These are phyloP conservation scores for Phytomonas sp. DNA, from an alignment of 208 protist species.

Conservation along the genomic window DNA sequence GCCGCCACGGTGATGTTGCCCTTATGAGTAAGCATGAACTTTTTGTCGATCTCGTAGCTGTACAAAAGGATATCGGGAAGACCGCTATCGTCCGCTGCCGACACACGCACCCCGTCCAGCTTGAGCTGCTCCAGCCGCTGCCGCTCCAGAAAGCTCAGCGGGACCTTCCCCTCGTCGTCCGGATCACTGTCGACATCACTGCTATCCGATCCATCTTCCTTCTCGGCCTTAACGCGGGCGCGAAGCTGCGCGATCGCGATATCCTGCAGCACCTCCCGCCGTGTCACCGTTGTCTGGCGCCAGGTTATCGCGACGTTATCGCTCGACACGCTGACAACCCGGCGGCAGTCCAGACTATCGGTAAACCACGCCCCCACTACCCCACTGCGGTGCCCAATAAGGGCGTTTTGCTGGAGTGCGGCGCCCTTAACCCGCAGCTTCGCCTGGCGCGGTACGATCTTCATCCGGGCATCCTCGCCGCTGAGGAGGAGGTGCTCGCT, in stretches of 20 bases:
- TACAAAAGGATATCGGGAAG: slow-evolving; percentile 66
- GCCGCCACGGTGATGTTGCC: slow-evolving; percentile 69
- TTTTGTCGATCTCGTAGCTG: slow-evolving; percentile 76
- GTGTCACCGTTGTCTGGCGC: slow-evolving; percentile 53
- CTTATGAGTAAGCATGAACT: slow-evolving; percentile 85
- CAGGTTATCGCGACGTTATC: slow-evolving; percentile 83
- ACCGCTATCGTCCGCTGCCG: slow-evolving; percentile 53
- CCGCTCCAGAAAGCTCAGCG: slow-evolving; percentile 74
- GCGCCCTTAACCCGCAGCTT: slow-evolving; percentile 66
- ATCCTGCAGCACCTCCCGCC: slow-evolving; percentile 70
- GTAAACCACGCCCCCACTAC: slow-evolving; percentile 86
- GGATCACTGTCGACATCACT: slow-evolving; percentile 21
- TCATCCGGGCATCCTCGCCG: slow-evolving; percentile 83
- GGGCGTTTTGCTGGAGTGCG: slow-evolving; percentile 64
- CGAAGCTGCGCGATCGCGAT: slow-evolving; percentile 69
- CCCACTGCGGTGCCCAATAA: slow-evolving; percentile 80
- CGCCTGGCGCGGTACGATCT: slow-evolving; percentile 77
- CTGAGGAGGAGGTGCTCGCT: slow-evolving; percentile 79
- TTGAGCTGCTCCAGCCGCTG: slow-evolving; percentile 64
- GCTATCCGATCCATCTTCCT: slow-evolving; percentile 21
- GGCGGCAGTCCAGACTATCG: slow-evolving; percentile 8
- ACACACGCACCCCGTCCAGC: slow-evolving; percentile 73
- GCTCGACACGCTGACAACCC: slow-evolving; percentile 68
- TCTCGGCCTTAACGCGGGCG: slow-evolving; percentile 27
- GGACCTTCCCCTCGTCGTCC: slow-evolving; percentile 29